Evolutionary conservation across 805 yeast genomes (phyloP), one percentile per base, ranked within the genome.

Genomic region (Isabelozyma gotoi): DNA sequence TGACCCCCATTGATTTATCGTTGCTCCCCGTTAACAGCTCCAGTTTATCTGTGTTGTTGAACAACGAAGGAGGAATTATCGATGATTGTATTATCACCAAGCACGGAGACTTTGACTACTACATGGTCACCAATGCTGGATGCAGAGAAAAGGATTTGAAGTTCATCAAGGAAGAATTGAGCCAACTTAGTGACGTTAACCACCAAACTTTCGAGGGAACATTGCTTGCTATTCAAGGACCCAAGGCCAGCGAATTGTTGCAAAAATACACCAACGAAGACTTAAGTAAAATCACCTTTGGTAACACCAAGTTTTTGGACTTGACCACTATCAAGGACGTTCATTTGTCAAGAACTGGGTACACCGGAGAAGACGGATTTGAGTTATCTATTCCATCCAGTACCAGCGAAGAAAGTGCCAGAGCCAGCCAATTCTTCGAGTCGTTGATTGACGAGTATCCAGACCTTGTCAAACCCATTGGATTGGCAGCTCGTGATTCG

Each of bases 321-420:
- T 60, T 76, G 24, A 60, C 76, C 16, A 67, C 72, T 2, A 70
- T 63, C 56, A 71, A 67, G 42, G 59, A 63, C 47, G 73, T 85
- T 41, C 96, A 90, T 59, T 76, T 90, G n/a, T 87, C 96, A 3
- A 83, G 99, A 65, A 88, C 96, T 18, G 99, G 99, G 2, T 94
- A 94, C 72, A 94, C 99, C 5, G 99, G 99, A 15, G 99, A 94
- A 67, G 99, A 94, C 63, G 99, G 99, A 1, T 92, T 94, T 64
- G 99, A 94, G 65, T 78, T 92, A 45, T 83, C 95, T 7, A 83
- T 91, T 47, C 85, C 88, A 5, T 68, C 74, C 2, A 38, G 60
- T 12, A 60, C 46, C 19, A 71, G 78, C 43, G 56, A 63, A 39
- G 68, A 73, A 41, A 61, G 74, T 17, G 46, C 53, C 18, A 59